A percentile compares a stretch with the other conserved stretches of the same genome.
Conservation (phyloP, 441 rosid species). For the Gossypium gossypioides region DNA sequence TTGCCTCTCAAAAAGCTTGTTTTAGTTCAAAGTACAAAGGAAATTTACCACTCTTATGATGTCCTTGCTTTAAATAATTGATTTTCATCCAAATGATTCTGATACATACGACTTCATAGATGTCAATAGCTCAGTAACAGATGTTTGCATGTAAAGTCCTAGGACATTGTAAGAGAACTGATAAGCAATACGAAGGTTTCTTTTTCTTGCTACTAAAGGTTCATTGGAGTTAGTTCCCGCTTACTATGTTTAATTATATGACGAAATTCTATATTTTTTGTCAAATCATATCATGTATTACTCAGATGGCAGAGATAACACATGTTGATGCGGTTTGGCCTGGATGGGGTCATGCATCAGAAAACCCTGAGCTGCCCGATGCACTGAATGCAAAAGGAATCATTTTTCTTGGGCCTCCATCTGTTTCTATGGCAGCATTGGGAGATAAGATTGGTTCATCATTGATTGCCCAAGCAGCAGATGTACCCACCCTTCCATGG, state of each 20-base stretch:
- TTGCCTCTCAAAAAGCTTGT: background rate
- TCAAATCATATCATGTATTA: conserved; percentile 15
- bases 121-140: conserved; percentile 4
- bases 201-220: background rate
- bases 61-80: background rate
- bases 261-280: conserved; percentile 1
- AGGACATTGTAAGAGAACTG: conserved; percentile 6
- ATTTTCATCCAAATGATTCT: background rate
- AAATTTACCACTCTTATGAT: background rate
- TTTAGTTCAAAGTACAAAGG: background rate
- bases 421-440: conserved; percentile 84
- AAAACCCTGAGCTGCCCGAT: conserved; percentile 96
- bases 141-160: conserved; percentile 7
- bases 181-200: background rate
- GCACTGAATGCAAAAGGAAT: conserved; percentile 81
- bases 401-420: conserved; percentile 94
- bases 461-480: conserved; percentile 97
- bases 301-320: conserved; percentile 96
- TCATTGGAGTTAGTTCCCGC: conserved; percentile 6
- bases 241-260: conserved; percentile 4
- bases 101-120: background rate
- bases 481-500: conserved; percentile 99
- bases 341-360: conserved; percentile 99
- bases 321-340: conserved; percentile 99
- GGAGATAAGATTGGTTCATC: conserved; percentile 99